Evolutionary conservation across 2,329 filamentous ascomycete genomes (phyloP), one percentile per base, ranked within the genome.

Genomic region (Cytospora piceae): DNA sequence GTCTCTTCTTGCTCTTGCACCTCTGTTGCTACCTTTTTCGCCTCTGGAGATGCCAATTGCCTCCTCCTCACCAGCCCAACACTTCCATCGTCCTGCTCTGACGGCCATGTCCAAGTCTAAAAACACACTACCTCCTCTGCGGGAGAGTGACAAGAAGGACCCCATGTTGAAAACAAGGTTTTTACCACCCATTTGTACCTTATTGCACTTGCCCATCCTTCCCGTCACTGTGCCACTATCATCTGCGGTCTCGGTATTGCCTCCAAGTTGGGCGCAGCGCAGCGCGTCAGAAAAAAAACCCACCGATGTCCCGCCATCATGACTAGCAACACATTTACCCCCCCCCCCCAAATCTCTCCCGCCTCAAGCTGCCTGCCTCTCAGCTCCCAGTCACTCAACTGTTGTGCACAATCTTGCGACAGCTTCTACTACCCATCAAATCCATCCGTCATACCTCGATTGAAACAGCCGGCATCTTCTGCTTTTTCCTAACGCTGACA

Each of bases 111-210:
- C 73, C 68, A 72, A 73, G 57, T 65, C 73, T 53, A 72, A 73
- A 60, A 67, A 69, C 56, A 61, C 69, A 4, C 62, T 74, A 15
- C 72, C 72, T 58, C 71, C 71, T 63, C 69, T 73, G 63, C 72
- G 72, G 64, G 72, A 74, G 61, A 67, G 68, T 55, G 71, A 73
- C 58, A 70, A 69, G 62, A 71, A 70, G 64, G 70, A 71, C 59
- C 62, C 63, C 46, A 70, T 68, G 62, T 65, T 71, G 58, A 73
- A 73, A 68, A 69, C 70, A 73, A 74, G 72, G 72, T 74, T 68
- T 64, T 68, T 63, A 56, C 60, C 60, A 42, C 60, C 60, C 60
- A 54, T 63, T 57, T 51, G 52, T 39, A 37, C 49, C 53, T 39
- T 54, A 63, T 22, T 51, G 53, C 60, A 58, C 63, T 61, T 46